phyloP scores from a whole-genome alignment of 768 basidiomycete species.

The Hericium coralloides region DNA sequence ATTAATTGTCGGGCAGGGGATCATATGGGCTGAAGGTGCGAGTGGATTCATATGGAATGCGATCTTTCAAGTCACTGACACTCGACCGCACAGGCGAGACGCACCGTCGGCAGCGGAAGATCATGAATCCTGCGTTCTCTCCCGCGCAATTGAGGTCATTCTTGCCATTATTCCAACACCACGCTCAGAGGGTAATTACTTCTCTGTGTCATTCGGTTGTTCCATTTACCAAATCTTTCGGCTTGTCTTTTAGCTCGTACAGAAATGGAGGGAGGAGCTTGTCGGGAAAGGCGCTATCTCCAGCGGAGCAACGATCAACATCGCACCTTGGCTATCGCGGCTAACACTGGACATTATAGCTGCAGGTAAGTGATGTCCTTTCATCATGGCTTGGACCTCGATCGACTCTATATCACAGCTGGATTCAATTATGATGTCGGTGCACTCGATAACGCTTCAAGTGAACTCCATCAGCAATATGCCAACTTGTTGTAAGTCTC shows the following conservation, averaged over 20 bases:
- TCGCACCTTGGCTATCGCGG: not conserved
- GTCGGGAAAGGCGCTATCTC: not conserved
- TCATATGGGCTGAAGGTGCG: not conserved
- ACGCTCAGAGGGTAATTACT: not conserved
- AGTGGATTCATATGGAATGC: not conserved
- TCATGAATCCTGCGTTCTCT: not conserved
- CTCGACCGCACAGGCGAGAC: not conserved
- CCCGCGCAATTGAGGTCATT: not conserved
- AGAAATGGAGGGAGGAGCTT: not conserved
- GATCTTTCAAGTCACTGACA: not conserved
- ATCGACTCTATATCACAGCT: not conserved
- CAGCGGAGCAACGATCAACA: not conserved
- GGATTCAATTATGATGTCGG: not conserved
- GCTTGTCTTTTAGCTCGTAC: not conserved
- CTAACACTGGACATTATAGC: not conserved
- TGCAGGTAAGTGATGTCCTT: not conserved
- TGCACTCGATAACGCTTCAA: not conserved
- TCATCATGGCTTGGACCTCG: not conserved
- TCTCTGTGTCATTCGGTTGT: not conserved
- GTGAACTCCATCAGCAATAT: not conserved
- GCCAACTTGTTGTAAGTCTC: not conserved
- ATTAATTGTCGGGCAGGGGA: not conserved
- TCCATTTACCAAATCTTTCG: not conserved
- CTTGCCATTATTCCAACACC: not conserved
- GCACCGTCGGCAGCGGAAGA: constrained; percentile 1